Base-by-base conservation (phyloP, 225 moss, liverwort and hornwort genomes). In the Polytrichum commune region DNA sequence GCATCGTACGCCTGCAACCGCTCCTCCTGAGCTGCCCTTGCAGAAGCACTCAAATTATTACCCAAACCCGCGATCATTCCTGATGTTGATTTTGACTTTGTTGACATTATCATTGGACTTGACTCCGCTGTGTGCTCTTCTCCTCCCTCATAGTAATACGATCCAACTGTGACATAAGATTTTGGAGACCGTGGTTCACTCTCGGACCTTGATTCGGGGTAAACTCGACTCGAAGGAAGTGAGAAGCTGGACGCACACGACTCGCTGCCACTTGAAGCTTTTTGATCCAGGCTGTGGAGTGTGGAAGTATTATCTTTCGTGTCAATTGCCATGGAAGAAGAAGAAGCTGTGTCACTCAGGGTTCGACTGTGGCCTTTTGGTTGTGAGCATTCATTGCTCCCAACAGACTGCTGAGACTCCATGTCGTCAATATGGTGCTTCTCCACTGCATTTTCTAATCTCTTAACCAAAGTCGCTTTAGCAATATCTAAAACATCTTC, bases 1-100 rank as follows among this genome's bases (percentile, higher is more conserved):
- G 54, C 53, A 26, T 72, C 72, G 4, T 63, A 72, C 27, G 72
- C 23, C 53, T 53, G 72, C 22, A 72, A 63, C 19, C 72, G 53
- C 64, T 63, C 72, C 54, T 72, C 72, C 54, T 72, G 72, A 72
- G 64, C 72, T 54, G 54, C 64, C 64, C 64, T 72, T 18, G 72
- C 28, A 18, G 69, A 57, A 4, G 30, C 8, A 16, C 54, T 46
- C 26, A 23, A 27, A 20, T 27, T 20, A 7, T 13, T 10, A 7
- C 26, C 27, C 20, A 7, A 2, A 5, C 35, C 35, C 8, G 26
- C 28, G 20, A 29, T 26, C 19, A 9, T 0, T 33, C 53, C 71
- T 55, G 68, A 19, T 68, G 26, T 55, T 28, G n/a, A 46, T 28
- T 19, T 28, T 28, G 64, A 29, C 64, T 54, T 29, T 3, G 28